phyloP scores from a whole-genome alignment of 2,329 filamentous ascomycete genomes.

The Alternaria novae-zelandiae region DNA sequence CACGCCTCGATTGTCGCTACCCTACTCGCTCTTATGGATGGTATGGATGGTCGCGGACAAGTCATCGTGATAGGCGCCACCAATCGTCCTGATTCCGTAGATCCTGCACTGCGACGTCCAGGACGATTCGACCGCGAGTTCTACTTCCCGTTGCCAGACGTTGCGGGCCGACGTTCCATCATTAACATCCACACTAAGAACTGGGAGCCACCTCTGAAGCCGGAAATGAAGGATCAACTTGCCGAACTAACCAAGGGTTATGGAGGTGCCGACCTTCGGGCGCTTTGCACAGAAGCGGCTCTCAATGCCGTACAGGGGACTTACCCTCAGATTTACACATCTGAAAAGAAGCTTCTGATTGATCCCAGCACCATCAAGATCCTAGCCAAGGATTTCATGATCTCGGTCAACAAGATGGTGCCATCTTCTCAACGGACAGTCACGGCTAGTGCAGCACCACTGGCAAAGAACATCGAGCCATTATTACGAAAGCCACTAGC shows the following conservation, averaged over 20 bases:
- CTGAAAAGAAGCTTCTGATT: conserved; percentile 87
- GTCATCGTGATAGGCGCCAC: conserved; percentile 99
- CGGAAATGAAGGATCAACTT: conserved; percentile 80
- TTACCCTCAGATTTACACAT: conserved; percentile 94
- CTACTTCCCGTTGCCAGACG: conserved; percentile 91
- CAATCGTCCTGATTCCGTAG: conserved; percentile 94
- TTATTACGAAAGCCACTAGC: conserved; percentile 76
- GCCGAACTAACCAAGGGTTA: conserved; percentile 94
- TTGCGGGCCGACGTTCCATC: conserved; percentile 80
- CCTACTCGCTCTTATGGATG: conserved; percentile 58
- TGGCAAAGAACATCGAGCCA: conserved; percentile 81
- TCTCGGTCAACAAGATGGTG: conserved; percentile 94
- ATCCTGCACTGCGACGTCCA: conserved; percentile 90
- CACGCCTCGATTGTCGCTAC: conserved; percentile 83
- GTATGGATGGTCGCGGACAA: conserved; percentile 67
- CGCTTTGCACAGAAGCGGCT: conserved; percentile 93
- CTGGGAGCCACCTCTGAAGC: conserved; percentile 80
- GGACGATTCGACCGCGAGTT: conserved; percentile 98
- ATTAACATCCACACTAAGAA: conserved; percentile 94
- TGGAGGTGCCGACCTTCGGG: conserved; percentile 91
- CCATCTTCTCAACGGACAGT: conserved; percentile 92
- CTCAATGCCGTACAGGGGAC: conserved; percentile 94
- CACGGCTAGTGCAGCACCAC: conserved; percentile 79
- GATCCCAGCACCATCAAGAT: conserved; percentile 84
- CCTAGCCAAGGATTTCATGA: conserved; percentile 93